Conservation (phyloP, 2,329 filamentous ascomycete species). For the Trichoderma simmonsii region DNA sequence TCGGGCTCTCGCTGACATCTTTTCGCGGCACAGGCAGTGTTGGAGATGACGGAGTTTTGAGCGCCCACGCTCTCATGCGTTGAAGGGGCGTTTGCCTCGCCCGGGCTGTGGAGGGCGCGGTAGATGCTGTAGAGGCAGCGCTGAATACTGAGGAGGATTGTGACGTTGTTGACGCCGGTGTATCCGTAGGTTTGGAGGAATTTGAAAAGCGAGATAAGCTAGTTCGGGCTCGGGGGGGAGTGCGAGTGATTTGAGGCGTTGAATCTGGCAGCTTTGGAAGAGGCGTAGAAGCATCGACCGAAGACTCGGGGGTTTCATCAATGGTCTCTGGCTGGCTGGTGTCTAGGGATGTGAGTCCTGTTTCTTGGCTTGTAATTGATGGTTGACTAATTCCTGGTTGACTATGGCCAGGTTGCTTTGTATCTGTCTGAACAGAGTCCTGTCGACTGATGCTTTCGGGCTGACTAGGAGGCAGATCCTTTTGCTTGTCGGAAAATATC, state of each 20-base stretch:
- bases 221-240: constrained; percentile 31
- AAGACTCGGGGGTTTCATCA: constrained; percentile 24
- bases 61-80: constrained; percentile 48
- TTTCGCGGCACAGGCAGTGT: constrained; percentile 30
- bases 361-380: constrained; percentile 18
- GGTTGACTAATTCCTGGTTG: constrained; percentile 10
- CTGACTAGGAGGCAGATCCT: constrained; percentile 12
- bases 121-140: constrained; percentile 34
- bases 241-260: constrained; percentile 25
- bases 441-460: background rate
- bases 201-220: constrained; percentile 37
- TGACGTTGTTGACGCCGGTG: constrained; percentile 37
- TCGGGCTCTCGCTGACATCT: constrained; percentile 26
- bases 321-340: constrained; percentile 26
- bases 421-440: background rate
- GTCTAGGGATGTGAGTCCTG: constrained; percentile 15
- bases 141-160: constrained; percentile 38
- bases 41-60: constrained; percentile 29
- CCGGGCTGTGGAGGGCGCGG: constrained; percentile 42
- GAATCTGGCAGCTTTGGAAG: constrained; percentile 27
- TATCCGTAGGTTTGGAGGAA: constrained; percentile 29
- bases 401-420: background rate
- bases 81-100: constrained; percentile 52
- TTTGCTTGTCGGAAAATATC: constrained; percentile 46
- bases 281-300: constrained; percentile 29